Percentiles rank a stretch among this genome's conserved stretches.
Evolutionary conservation across 768 basidiomycete genomes (phyloP).

Genomic region (Trametes cinnabarina): DNA sequence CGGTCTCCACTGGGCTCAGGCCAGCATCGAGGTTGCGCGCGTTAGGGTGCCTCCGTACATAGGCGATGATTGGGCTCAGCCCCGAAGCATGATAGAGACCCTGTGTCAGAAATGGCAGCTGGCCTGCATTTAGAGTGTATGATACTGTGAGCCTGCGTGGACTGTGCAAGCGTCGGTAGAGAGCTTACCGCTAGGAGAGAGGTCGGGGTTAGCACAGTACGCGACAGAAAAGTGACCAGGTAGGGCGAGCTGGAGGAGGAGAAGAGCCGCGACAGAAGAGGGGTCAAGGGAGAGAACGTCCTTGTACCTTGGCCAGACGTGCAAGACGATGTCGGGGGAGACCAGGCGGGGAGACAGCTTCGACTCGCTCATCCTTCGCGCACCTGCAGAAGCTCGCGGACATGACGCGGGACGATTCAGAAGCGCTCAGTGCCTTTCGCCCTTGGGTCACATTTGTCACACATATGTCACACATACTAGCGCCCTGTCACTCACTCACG

Average conservation of each 20-base stretch:
- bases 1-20: constrained; percentile 45
- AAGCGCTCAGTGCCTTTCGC: too few species aligned
- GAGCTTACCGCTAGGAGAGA: constrained; percentile 62
- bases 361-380: constrained; percentile 4
- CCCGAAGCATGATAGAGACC: constrained; percentile 49
- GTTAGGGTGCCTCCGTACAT: constrained; percentile 52
- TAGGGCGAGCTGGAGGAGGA: constrained; percentile 66
- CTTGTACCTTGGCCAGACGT: constrained; percentile 73
- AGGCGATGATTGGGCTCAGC: constrained; percentile 61
- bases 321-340: constrained; percentile 32
- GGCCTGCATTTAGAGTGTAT: constrained; percentile 45
- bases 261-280: constrained; percentile 57
- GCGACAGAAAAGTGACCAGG: constrained; percentile 65
- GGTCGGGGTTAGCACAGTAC: constrained; percentile 66
- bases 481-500: too few species aligned
- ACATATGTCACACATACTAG: too few species aligned
- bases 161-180: constrained; percentile 27
- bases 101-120: constrained; percentile 69
- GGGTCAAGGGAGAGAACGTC: constrained; percentile 66
- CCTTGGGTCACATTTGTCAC: too few species aligned
- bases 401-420: too few species aligned
- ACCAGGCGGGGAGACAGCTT: constrained; percentile 13
- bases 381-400: too few species aligned
- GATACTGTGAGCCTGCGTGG: neutral
- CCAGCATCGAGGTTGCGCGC: constrained; percentile 46